Evolutionary conservation across 192 early-diverging fungal genomes (phyloP).

Genomic region (Podila clonocystis): DNA sequence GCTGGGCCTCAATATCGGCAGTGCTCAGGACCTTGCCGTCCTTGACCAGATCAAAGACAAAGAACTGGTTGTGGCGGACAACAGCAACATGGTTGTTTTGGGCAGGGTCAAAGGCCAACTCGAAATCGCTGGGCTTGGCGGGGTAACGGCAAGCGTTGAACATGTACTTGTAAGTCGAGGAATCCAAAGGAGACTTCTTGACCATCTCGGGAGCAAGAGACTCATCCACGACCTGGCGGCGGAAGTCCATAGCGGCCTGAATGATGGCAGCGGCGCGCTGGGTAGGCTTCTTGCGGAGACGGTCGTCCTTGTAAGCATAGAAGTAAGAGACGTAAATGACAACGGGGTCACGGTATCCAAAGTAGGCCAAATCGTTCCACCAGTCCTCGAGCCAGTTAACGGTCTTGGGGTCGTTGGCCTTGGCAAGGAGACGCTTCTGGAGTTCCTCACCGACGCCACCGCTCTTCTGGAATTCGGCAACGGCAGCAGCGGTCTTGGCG

Average conservation of each 20-base stretch:
- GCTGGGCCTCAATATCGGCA: constrained; percentile 79
- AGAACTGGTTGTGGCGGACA: constrained; percentile 94
- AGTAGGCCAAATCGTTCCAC: constrained; percentile 97
- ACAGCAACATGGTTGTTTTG: constrained; percentile 88
- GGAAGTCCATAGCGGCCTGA: constrained; percentile 91
- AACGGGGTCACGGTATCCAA: constrained; percentile 94
- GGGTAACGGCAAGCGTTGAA: constrained; percentile 97
- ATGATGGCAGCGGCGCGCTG: constrained; percentile 90
- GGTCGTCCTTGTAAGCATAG: constrained; percentile 93
- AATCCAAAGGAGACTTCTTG: constrained; percentile 82
- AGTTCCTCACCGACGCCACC: constrained; percentile 86
- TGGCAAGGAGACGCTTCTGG: constrained; percentile 84
- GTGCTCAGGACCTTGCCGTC: constrained; percentile 85
- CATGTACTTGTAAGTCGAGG: constrained; percentile 95
- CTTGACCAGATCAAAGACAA: constrained; percentile 73
- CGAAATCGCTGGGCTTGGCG: constrained; percentile 84
- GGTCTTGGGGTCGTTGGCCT: constrained; percentile 75
- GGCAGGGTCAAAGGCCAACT: constrained; percentile 73
- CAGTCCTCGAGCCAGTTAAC: constrained; percentile 96
- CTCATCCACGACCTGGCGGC: constrained; percentile 78
- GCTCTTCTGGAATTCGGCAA: constrained; percentile 82
- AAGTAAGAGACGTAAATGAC: constrained; percentile 98
- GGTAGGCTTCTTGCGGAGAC: constrained; percentile 76
- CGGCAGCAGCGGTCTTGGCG: constrained; percentile 69
- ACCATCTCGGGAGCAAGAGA: constrained; percentile 79